Conservation (phyloP, 495 filamentous ascomycete genomes). For the Acidomyces sp. region DNA sequence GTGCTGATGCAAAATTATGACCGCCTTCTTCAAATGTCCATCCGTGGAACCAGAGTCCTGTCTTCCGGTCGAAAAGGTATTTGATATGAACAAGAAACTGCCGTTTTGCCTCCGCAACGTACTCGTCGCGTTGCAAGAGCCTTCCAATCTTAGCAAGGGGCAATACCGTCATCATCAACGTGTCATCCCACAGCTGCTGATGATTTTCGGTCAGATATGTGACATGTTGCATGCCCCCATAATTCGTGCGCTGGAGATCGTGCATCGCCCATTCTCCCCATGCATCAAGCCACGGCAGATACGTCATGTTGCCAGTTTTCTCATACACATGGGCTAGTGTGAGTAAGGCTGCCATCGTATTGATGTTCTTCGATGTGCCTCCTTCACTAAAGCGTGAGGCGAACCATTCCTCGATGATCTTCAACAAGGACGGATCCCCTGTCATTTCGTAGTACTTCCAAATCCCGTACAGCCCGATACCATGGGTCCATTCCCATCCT, state of each 20-base stretch:
- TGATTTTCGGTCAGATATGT: slow-evolving; percentile 53
- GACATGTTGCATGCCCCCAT: slow-evolving; percentile 61
- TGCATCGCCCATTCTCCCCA: slow-evolving; percentile 71
- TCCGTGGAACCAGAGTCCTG: slow-evolving; percentile 61
- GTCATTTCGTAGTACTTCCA: slow-evolving; percentile 63
- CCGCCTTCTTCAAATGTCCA: slow-evolving; percentile 56
- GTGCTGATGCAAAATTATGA: slow-evolving; percentile 56
- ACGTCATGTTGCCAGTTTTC: slow-evolving; percentile 45
- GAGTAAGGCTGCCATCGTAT: slow-evolving; percentile 62
- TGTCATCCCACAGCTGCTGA: slow-evolving; percentile 65
- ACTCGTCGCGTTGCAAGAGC: slow-evolving; percentile 47
- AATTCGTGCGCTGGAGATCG: slow-evolving; percentile 51
- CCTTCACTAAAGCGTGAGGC: slow-evolving; percentile 47
- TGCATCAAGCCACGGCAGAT: slow-evolving; percentile 54
- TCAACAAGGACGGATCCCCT: slow-evolving; percentile 36
- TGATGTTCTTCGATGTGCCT: slow-evolving; percentile 71
- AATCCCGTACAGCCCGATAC: slow-evolving; percentile 63
- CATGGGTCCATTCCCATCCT: slow-evolving; percentile 74
- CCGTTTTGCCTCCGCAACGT: slow-evolving; percentile 58
- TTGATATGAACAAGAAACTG: slow-evolving; percentile 62
- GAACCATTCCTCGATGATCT: slow-evolving; percentile 58
- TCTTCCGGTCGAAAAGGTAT: slow-evolving; percentile 53
- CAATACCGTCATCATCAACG: slow-evolving; percentile 69
- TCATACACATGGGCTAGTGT: slow-evolving; percentile 61
- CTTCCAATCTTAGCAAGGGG: slow-evolving; percentile 63